A percentile compares a stretch with the other conserved stretches of the same genome.
phyloP scores from a whole-genome alignment of 805 yeast species.

The Candida coleopterorum region DNA sequence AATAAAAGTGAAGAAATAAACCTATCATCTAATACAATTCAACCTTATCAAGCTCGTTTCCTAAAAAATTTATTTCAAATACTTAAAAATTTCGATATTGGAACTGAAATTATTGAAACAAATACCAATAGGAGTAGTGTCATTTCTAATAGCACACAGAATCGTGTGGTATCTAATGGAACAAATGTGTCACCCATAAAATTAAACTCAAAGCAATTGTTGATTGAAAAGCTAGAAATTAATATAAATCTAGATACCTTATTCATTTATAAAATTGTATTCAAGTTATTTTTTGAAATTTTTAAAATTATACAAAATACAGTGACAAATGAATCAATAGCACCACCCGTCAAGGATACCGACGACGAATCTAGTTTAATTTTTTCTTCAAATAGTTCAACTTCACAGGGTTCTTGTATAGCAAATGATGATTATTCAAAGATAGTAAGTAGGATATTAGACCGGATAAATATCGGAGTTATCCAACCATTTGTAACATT shows the following conservation, averaged over 20 bases:
- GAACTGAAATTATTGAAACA: slow-evolving; percentile 9
- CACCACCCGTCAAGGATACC: no score
- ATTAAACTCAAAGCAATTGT: slow-evolving; percentile 35
- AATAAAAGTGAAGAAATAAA: slow-evolving; percentile 5
- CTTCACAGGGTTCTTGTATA: slow-evolving; percentile 18
- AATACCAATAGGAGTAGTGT: slow-evolving; percentile 3
- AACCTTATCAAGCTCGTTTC: slow-evolving; percentile 29
- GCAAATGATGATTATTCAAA: slow-evolving; percentile 30
- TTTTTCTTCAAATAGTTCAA: slow-evolving; percentile 26
- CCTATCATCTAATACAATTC: slow-evolving; percentile 6
- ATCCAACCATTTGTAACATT: slow-evolving; percentile 33
- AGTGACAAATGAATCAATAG: no score
- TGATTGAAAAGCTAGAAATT: slow-evolving; percentile 41
- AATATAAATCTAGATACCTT: slow-evolving; percentile 36
- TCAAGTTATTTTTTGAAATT: slow-evolving; percentile 25
- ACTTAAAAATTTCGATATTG: slow-evolving; percentile 39
- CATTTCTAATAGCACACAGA: neutral
- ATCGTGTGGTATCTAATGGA: slow-evolving; percentile 2
- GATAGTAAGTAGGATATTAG: slow-evolving; percentile 20
- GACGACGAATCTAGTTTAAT: slow-evolving; percentile 33
- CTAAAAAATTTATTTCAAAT: slow-evolving; percentile 27
- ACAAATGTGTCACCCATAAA: slow-evolving; percentile 33
- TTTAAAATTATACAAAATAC: slow-evolving; percentile 21
- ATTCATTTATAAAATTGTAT: slow-evolving; percentile 32
- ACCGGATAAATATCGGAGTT: slow-evolving; percentile 29